Evolutionary conservation across 306 rosid species (phyloP).

Genomic region (Rosa rugosa): DNA sequence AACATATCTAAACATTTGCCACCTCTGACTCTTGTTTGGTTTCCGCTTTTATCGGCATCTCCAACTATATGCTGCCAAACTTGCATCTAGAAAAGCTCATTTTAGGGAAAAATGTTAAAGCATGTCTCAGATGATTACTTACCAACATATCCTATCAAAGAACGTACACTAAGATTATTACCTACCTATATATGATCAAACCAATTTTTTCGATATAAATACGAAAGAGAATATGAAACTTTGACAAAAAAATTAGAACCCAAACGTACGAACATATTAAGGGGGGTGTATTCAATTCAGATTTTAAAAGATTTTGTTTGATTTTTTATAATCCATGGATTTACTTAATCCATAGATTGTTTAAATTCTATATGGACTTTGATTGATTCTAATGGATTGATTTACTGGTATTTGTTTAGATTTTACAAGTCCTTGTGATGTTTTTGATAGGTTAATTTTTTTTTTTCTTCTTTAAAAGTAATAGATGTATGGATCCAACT

Average conservation of each 20-base stretch:
- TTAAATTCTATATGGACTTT: too few species aligned
- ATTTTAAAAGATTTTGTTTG: too few species aligned
- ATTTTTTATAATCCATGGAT: too few species aligned
- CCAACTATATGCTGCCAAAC: not conserved
- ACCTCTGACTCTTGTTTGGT: not conserved
- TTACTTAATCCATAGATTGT: too few species aligned
- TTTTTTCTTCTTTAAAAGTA: too few species aligned
- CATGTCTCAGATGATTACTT: not conserved
- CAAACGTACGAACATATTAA: not conserved
- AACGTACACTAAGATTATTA: not conserved
- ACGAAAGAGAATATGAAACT: not conserved
- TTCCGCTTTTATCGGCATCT: not conserved
- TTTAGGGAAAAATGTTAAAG: not conserved
- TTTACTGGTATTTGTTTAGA: too few species aligned
- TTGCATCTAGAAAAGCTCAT: not conserved
- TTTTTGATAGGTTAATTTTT: too few species aligned
- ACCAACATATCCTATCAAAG: not conserved
- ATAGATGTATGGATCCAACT: too few species aligned
- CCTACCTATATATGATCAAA: not conserved
- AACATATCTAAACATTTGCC: not conserved
- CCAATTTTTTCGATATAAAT: not conserved
- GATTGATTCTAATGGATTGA: too few species aligned
- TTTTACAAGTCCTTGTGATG: too few species aligned
- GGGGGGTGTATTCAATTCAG: too few species aligned
- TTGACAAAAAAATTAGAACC: not conserved